Evolutionary conservation across 129 eudicot species (phyloP).

Genomic region (Artemisia tridentata): DNA sequence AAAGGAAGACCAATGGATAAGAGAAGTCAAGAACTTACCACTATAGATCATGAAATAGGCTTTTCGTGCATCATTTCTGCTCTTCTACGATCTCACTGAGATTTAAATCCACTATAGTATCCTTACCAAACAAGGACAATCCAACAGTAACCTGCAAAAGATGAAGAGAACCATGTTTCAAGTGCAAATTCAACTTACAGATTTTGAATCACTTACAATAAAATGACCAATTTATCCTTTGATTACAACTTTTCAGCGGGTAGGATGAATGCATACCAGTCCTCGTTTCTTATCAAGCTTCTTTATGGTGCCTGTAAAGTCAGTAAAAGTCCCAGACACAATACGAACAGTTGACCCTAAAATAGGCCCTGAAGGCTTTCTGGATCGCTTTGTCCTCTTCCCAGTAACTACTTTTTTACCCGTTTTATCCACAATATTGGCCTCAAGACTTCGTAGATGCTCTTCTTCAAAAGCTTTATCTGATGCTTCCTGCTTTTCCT

Average conservation of each 20-base stretch:
- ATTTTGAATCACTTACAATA: neutral
- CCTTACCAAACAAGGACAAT: slow-evolving; percentile 81
- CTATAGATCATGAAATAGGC: slow-evolving; percentile 6
- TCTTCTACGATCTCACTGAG: slow-evolving; percentile 48
- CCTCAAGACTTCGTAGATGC: slow-evolving; percentile 28
- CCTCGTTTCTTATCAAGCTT: slow-evolving; percentile 65
- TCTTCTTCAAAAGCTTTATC: slow-evolving; percentile 78
- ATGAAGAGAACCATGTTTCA: neutral
- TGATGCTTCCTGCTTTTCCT: slow-evolving; percentile 79
- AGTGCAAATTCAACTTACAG: neutral
- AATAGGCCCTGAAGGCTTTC: slow-evolving; percentile 42
- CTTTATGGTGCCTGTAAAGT: slow-evolving; percentile 75
- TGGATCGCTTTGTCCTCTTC: slow-evolving; percentile 26
- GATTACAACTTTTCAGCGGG: neutral
- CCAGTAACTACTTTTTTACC: slow-evolving; percentile 27
- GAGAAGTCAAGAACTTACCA: slow-evolving; percentile 27
- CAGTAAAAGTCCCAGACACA: slow-evolving; percentile 76
- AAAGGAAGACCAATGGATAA: neutral
- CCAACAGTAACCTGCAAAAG: slow-evolving; percentile 76
- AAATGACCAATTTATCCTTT: neutral
- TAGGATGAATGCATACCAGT: slow-evolving; percentile 42
- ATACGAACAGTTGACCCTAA: slow-evolving; percentile 61
- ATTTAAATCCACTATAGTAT: slow-evolving; percentile 68
- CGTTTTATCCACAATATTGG: slow-evolving; percentile 9
- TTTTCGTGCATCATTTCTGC: slow-evolving; percentile 29